Base-by-base conservation (phyloP, 140 eudicot species). In the Ambrosia hybrid region DNA sequence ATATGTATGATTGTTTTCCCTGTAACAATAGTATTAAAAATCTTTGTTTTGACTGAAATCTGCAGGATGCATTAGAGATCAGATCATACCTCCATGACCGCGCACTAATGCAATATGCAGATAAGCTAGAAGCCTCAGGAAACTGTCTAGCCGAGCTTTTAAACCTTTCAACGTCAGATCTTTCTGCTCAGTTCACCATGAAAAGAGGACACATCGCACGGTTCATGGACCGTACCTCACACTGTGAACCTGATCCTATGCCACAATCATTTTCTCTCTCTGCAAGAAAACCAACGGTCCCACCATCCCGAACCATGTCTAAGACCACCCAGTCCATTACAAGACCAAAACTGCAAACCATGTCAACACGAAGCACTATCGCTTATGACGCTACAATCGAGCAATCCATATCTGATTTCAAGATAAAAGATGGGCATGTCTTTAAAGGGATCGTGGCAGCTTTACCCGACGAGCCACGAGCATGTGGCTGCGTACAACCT, bases 61-160 rank as follows among this genome's bases (percentile, higher is more conserved):
- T 61, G 74, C 41, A 90, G 97, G 97, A 90, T 78, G 95, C 95
- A 70, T 79, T 87, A 68, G 89, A 6, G 81, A 87, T 90, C 76
- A 87, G 96, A 79, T 83, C 96, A 43, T 90, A 90, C 83, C 89
- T 90, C 61, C 96, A 90, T 37, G 95, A 90, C 49, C 96, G 91
- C 17, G 66, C 86, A 5, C 79, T 90, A 55, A 87, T 87, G 89
- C 89, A 83, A 63, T 90, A 90, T 13, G 95, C 84, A 9, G 91
- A 90, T 69, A 88, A 72, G 74, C 86, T 90, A 39, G 96, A 90
- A 74, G 87, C 81, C 36, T 78, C 96, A 0, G 82, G 86, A 53
- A 90, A 90, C 56, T 74, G 87, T 64, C 85, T 87, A 14, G 84
- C 91, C 4, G 88, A 87, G 84, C 95, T 90, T 81, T 68, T 90